Conservation (phyloP, 768 basidiomycete genomes). For the Pleurotus citrinopileatus region DNA sequence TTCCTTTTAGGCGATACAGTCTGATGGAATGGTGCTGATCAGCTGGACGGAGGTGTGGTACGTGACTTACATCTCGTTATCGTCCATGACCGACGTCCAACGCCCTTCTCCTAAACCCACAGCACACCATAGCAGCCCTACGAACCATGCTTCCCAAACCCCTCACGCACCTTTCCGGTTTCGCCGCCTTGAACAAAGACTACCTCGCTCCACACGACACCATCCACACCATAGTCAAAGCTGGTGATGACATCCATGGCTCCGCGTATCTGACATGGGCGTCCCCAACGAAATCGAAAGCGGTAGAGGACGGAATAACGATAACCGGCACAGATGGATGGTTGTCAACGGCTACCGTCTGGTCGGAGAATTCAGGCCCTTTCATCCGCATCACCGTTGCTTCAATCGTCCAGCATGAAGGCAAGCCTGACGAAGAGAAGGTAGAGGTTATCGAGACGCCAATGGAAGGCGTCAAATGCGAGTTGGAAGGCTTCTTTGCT, state of each 20-base stretch:
- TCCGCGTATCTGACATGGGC: constrained; percentile 64
- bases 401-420: constrained; percentile 29
- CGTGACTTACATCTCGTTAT: constrained; percentile 21
- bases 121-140: constrained; percentile 69
- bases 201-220: constrained; percentile 82
- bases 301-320: constrained; percentile 36
- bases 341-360: constrained; percentile 41
- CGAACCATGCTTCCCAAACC: constrained; percentile 55
- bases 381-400: constrained; percentile 38
- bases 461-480: constrained; percentile 50
- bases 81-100: background rate
- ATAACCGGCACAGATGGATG: constrained; percentile 66
- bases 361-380: constrained; percentile 17
- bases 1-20: constrained; percentile 6
- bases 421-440: constrained; percentile 40
- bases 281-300: constrained; percentile 42
- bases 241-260: constrained; percentile 52
- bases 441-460: constrained; percentile 43
- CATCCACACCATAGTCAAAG: constrained; percentile 53
- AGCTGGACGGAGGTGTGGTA: constrained; percentile 82
- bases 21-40: constrained; percentile 8
- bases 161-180: constrained; percentile 56
- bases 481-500: constrained; percentile 58
- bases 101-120: constrained; percentile 8
- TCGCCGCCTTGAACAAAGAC: constrained; percentile 65